phyloP scores from a whole-genome alignment of 352 stramenopile genomes.

The Globisporangium perplexum region DNA sequence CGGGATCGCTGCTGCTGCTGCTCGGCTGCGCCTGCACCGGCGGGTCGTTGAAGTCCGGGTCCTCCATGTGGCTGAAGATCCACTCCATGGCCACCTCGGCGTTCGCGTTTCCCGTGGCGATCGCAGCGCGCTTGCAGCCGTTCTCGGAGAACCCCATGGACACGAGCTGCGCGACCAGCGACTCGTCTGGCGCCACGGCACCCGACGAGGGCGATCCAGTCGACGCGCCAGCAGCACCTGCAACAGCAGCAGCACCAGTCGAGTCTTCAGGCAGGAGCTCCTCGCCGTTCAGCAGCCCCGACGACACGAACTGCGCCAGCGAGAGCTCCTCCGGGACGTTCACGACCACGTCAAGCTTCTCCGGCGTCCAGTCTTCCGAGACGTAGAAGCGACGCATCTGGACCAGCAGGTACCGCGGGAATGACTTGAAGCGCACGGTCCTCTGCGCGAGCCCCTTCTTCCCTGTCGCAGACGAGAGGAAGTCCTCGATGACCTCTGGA shows the following conservation, averaged over 20 bases:
- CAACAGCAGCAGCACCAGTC: constrained; percentile 11
- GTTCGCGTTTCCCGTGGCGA: constrained; percentile 87
- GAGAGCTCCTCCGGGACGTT: constrained; percentile 92
- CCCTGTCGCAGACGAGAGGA: constrained; percentile 67
- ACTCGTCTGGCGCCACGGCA: constrained; percentile 81
- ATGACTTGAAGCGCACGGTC: constrained; percentile 88
- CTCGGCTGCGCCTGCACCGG: constrained; percentile 17
- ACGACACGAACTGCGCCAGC: constrained; percentile 74
- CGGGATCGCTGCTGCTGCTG: constrained; percentile 1
- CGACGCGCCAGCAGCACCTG: not conserved
- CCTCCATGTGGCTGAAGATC: constrained; percentile 98
- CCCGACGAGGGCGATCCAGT: not conserved
- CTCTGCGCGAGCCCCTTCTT: constrained; percentile 79
- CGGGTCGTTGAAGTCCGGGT: constrained; percentile 97
- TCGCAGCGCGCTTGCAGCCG: constrained; percentile 93
- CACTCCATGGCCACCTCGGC: constrained; percentile 96
- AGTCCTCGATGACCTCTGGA: constrained; percentile 91
- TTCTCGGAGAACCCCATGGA: constrained; percentile 99
- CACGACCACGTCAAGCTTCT: constrained; percentile 98
- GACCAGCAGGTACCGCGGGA: constrained; percentile 95
- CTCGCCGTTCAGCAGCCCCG: constrained; percentile 82
- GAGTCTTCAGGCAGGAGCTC: constrained; percentile 77
- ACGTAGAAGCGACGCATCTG: constrained; percentile 97
- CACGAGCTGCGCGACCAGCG: constrained; percentile 92
- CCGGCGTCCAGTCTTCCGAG: constrained; percentile 93